phyloP scores from a whole-genome alignment of 768 basidiomycete genomes.

The Lactarius hengduanensis region DNA sequence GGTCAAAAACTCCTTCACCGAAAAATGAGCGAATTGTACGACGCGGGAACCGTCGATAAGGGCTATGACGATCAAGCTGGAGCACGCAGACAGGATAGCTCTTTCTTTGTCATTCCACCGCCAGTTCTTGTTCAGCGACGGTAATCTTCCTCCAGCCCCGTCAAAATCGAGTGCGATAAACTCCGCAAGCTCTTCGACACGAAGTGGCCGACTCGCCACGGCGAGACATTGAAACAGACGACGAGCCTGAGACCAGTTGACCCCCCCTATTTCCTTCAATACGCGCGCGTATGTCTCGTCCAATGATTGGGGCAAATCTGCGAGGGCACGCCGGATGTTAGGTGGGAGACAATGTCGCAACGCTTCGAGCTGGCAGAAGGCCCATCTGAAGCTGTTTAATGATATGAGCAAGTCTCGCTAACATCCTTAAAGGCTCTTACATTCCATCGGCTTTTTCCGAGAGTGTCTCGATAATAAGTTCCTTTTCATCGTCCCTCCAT shows the following conservation, averaged over 20 bases:
- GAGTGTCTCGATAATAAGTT: too few species aligned
- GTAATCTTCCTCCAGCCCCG: neutral
- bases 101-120: neutral
- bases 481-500: too few species aligned
- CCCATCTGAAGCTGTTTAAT: neutral
- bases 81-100: neutral
- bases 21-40: constrained; percentile 1
- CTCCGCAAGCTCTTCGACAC: neutral
- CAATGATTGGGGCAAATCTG: neutral
- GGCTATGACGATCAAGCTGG: neutral
- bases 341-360: neutral
- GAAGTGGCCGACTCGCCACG: neutral
- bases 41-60: fast-evolving
- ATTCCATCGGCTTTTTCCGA: too few species aligned
- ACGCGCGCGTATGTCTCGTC: neutral
- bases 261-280: neutral
- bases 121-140: neutral
- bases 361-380: neutral
- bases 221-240: neutral
- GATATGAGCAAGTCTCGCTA: neutral
- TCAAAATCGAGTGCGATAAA: neutral
- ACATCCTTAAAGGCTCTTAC: neutral
- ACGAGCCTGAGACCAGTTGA: neutral
- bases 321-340: neutral
- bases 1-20: neutral